These are phyloP conservation scores for Jamesozyma spencerorum DNA, from an alignment of 805 yeast species.

Conservation along the genomic window DNA sequence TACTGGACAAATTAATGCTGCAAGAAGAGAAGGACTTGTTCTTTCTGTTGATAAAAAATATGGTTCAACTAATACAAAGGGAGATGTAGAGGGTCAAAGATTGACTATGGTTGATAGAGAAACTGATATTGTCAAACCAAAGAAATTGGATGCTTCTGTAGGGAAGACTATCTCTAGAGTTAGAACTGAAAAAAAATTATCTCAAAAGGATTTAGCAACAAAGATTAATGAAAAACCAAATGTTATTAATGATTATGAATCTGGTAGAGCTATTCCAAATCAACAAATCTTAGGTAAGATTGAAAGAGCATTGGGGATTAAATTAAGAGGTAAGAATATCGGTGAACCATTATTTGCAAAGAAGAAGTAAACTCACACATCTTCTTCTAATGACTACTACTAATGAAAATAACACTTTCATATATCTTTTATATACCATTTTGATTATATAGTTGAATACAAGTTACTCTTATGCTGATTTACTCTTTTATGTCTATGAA, in stretches of 20 bases:
- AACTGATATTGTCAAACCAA: slow-evolving; percentile 87
- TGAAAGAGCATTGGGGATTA: slow-evolving; percentile 90
- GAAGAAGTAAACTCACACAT: slow-evolving; percentile 27
- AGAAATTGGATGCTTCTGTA: slow-evolving; percentile 73
- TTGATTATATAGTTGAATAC: too few species aligned
- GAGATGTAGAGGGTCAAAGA: slow-evolving; percentile 88
- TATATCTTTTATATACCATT: too few species aligned
- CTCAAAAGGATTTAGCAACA: slow-evolving; percentile 96
- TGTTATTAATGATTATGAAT: slow-evolving; percentile 91
- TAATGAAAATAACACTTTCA: too few species aligned
- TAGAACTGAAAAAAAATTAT: slow-evolving; percentile 76
- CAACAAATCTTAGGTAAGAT: slow-evolving; percentile 88
- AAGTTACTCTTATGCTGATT: too few species aligned
- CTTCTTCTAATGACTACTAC: background rate
- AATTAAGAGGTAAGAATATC: slow-evolving; percentile 90
- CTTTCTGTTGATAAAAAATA: slow-evolving; percentile 91
- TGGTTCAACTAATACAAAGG: slow-evolving; percentile 51
- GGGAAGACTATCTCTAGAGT: slow-evolving; percentile 83
- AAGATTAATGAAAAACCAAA: slow-evolving; percentile 93
- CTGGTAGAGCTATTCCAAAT: slow-evolving; percentile 92
- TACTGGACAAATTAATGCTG: slow-evolving; percentile 74
- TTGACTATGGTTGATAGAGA: slow-evolving; percentile 87
- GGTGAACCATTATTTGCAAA: slow-evolving; percentile 67
- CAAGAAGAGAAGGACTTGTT: slow-evolving; percentile 85
- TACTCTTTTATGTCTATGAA: too few species aligned